These are phyloP conservation scores for Dianthus caryophyllus DNA, from an alignment of 148 eudicot species.

Conservation along the genomic window DNA sequence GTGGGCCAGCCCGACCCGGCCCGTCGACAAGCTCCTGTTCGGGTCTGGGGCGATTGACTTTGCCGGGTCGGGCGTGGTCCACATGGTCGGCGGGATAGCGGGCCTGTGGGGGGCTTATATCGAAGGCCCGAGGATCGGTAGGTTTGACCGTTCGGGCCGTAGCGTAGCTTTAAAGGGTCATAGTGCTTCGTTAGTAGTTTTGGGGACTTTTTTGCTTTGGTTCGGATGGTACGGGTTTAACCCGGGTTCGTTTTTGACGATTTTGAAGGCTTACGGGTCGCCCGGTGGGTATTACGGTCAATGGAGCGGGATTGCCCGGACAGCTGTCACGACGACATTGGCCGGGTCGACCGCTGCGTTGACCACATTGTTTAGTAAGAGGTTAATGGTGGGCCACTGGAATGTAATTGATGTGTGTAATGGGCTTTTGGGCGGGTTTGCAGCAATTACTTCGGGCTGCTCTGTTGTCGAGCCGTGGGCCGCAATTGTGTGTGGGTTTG, in stretches of 20 bases:
- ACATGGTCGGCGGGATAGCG: conserved; percentile 55
- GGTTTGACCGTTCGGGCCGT: conserved; percentile 36
- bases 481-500: conserved; percentile 50
- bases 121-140: conserved; percentile 43
- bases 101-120: conserved; percentile 49
- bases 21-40: conserved; percentile 26
- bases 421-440: conserved; percentile 56
- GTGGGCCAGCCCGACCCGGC: conserved; percentile 37
- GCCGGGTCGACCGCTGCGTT: conserved; percentile 57
- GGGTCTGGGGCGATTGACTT: conserved; percentile 47
- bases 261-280: conserved; percentile 30
- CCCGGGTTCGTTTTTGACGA: conserved; percentile 53
- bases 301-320: conserved; percentile 61
- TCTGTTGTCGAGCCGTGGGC: conserved; percentile 66
- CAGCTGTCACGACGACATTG: conserved; percentile 58
- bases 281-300: conserved; percentile 43
- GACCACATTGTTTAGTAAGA: conserved; percentile 48
- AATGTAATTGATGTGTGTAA: conserved; percentile 58
- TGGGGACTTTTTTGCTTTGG: conserved; percentile 54
- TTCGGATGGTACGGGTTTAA: conserved; percentile 62
- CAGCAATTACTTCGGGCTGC: conserved; percentile 58
- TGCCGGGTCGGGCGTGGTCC: conserved; percentile 55
- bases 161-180: conserved; percentile 39
- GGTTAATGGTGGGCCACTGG: conserved; percentile 53
- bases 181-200: conserved; percentile 46